Base-by-base conservation (phyloP, 768 basidiomycete species). In the Termitomyces bulborhizus region DNA sequence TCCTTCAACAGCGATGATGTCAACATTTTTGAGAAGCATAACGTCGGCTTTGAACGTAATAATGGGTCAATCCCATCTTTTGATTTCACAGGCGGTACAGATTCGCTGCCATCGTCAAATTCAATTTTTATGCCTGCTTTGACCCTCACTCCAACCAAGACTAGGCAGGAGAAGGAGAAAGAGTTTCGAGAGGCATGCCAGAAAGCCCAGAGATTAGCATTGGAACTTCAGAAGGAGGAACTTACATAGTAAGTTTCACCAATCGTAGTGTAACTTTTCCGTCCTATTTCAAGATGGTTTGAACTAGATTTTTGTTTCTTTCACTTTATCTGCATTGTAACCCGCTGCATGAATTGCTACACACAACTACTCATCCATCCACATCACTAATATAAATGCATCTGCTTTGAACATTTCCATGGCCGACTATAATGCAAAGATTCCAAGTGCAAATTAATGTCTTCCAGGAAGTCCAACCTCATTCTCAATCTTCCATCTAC, bases 401-500 rank as follows among this genome's bases (percentile, higher is more conserved):
- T n/a, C n/a, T n/a, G n/a, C n/a, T n/a, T n/a, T n/a, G n/a, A n/a
- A n/a, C n/a, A 21, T 34, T 7, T 9, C 1, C n/a, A 43, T 34
- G 12, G 18, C 21, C 18, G 21, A 21, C 40, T 21, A 5, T 7
- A 37, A 21, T 18, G 3, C 12, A 24, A 24, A 1, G 3, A 4
- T 1, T n/a, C 12, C 16, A 8, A 47, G 13, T 44, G n/a, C 2
- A 18, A 52, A 51, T 71, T 67, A 88, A 68, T 89, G 87, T 55
- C 85, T 72, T 39, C 79, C 82, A 2, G 81, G 69, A 8, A 81
- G 69, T 0, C 80, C 78, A 1, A 85, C 76, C 3, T 88, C 88
- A 58, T 89, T 85, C 58, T 90, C 88, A 36, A 93, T 84, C 41
- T 79, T 82, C 97, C 97, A 99, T 52, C 76, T 73, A 0, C 96